These are phyloP conservation scores for Canavalia ensiformis DNA, from an alignment of 306 rosid genomes.

Conservation along the genomic window DNA sequence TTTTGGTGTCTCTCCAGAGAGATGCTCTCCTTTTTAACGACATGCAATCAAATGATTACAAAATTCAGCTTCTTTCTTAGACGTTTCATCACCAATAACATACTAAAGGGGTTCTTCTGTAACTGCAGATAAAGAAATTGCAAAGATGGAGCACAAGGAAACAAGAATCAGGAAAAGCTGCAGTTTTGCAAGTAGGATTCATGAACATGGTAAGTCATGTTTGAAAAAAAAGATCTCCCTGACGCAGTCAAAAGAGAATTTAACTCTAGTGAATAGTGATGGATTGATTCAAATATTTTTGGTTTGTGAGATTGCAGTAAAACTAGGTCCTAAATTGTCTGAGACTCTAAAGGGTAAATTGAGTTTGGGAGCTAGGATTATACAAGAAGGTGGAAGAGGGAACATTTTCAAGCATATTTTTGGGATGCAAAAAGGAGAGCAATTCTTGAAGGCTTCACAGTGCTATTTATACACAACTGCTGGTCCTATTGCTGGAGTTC, in stretches of 20 bases:
- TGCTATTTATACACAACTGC: slow-evolving; percentile 79
- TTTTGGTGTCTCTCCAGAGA: too few relatives aligned
- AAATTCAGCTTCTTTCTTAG: too few relatives aligned
- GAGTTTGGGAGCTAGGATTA: slow-evolving; percentile 73
- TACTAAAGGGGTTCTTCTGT: too few relatives aligned
- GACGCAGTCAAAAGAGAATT: background rate
- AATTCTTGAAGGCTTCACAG: slow-evolving; percentile 85
- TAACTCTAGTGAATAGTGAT: slow-evolving; percentile 4
- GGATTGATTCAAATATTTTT: background rate
- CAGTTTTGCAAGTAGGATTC: slow-evolving; percentile 62
- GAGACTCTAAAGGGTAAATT: slow-evolving; percentile 79
- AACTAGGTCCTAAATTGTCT: slow-evolving; percentile 70
- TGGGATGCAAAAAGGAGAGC: slow-evolving; percentile 71
- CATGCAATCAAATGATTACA: too few relatives aligned
- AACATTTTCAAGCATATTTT: slow-evolving; percentile 75
- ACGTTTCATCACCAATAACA: too few relatives aligned
- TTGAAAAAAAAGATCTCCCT: background rate
- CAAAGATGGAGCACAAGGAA: slow-evolving; percentile 29
- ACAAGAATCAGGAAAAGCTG: slow-evolving; percentile 48
- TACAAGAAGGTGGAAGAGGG: slow-evolving; percentile 80
- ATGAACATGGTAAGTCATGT: slow-evolving; percentile 69
- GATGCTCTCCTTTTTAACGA: too few relatives aligned
- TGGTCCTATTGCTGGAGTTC: slow-evolving; percentile 90
- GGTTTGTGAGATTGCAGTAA: slow-evolving; percentile 58
- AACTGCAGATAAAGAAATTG: slow-evolving; percentile 48